Evolutionary conservation across 805 yeast genomes (phyloP), one percentile per base, ranked within the genome.

Genomic region (Candida argentea): DNA sequence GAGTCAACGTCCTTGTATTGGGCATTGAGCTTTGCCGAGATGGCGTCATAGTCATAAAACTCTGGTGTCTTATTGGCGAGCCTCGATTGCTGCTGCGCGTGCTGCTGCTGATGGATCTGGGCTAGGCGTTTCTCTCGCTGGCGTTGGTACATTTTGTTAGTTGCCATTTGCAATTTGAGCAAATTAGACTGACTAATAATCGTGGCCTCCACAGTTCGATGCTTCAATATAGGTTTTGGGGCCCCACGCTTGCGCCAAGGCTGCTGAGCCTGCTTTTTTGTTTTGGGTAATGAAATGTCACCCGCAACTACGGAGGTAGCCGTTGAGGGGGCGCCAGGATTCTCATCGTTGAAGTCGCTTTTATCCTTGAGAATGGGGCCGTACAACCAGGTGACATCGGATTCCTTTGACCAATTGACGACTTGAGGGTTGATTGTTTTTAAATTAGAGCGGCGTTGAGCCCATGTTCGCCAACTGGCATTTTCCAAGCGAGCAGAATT

Each of bases 301-400:
- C 67, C 68, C 1, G 68, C 68, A 4, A 56, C 65, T 6, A 53
- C 55, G 24, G 55, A 51, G n/a, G 61, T 50, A 2, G 64, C 65
- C n/a, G 61, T 57, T 20, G 46, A 46, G 12, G 30, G 27, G 10
- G 27, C 17, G 6, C 15, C n/a, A 16, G 17, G 13, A 7, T 16
- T 28, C 15, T 36, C 37, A 22, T 39, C 35, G 20, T 32, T 29
- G 8, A 28, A 28, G 15, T 20, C 28, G 3, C 28, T 16, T 6
- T 46, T 54, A 31, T 69, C 75, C 32, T 63, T 65, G 31, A 72
- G 63, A 14, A 75, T 61, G 0, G 99, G 99, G 1, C 99, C 99
- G 56, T 89, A 91, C 9, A 91, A 68, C 98, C 98, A 91, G 2
- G 96, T 86, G 7, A 91, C 95, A 52, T 91, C 99, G 33, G 80